Percentiles rank a stretch among this genome's conserved stretches.
Conservation (phyloP, 192 early-diverging fungal genomes). For the Spizellomyces punctatus region DNA sequence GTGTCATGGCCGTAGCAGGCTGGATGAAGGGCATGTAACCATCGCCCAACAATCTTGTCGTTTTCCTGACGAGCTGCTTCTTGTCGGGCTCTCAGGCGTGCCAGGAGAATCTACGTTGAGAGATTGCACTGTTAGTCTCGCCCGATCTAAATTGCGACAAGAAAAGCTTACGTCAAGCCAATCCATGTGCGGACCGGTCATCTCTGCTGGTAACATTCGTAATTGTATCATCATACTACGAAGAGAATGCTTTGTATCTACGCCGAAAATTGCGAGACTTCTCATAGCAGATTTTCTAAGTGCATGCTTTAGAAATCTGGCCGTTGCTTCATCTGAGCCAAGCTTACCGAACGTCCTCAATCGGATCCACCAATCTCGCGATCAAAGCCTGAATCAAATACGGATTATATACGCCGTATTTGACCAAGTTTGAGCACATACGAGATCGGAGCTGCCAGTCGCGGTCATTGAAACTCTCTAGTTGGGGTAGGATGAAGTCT, state of each 20-base stretch:
- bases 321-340: no score
- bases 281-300: slow-evolving; percentile 39
- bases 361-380: slow-evolving; percentile 35
- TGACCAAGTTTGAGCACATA: slow-evolving; percentile 33
- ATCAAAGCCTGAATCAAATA: slow-evolving; percentile 41
- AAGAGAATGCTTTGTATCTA: slow-evolving; percentile 37
- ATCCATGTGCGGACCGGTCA: neutral
- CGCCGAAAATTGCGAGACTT: slow-evolving; percentile 38
- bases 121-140: neutral
- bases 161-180: slow-evolving; percentile 42
- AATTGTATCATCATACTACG: slow-evolving; percentile 38
- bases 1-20: neutral
- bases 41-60: neutral
- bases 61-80: neutral
- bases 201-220: slow-evolving; percentile 31
- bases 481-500: slow-evolving; percentile 41
- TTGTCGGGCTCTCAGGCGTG: slow-evolving; percentile 15
- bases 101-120: slow-evolving; percentile 20
- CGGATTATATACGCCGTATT: slow-evolving; percentile 31
- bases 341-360: slow-evolving; percentile 36
- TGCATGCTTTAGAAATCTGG: slow-evolving; percentile 11
- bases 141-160: neutral
- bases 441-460: slow-evolving; percentile 44
- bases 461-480: slow-evolving; percentile 36
- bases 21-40: neutral